A percentile compares a stretch with the other conserved stretches of the same genome.
phyloP scores from a whole-genome alignment of 208 protist species.

The Angomonas deanei region DNA sequence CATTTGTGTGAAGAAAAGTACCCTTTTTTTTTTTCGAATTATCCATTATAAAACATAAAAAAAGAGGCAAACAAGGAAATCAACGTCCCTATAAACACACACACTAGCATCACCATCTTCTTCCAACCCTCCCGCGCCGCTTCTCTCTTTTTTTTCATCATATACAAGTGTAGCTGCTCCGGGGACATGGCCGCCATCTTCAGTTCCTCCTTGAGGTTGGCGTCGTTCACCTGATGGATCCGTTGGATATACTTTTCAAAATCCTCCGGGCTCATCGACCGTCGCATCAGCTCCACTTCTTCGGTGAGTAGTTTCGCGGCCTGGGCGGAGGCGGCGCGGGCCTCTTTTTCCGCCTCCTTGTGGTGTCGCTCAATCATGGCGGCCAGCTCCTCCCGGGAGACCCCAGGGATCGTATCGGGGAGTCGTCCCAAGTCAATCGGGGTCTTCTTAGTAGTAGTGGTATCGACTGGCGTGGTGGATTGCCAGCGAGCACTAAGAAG shows the following conservation, averaged over 20 bases:
- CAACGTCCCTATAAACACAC: slow-evolving; percentile 39
- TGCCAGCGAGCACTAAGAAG: background rate
- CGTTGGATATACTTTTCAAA: slow-evolving; percentile 41
- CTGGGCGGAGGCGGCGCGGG: slow-evolving; percentile 8
- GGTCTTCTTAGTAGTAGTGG: background rate
- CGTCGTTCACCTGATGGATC: slow-evolving; percentile 22
- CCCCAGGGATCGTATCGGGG: slow-evolving; percentile 64
- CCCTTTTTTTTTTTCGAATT: slow-evolving; percentile 6
- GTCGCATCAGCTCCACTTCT: slow-evolving; percentile 62
- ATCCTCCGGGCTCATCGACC: slow-evolving; percentile 38
- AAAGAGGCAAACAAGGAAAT: slow-evolving; percentile 58
- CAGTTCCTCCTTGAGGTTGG: slow-evolving; percentile 29
- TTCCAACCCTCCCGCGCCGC: slow-evolving; percentile 29
- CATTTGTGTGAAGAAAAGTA: background rate
- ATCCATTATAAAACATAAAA: slow-evolving; percentile 49
- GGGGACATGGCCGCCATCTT: slow-evolving; percentile 60
- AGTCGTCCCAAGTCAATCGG: slow-evolving; percentile 44
- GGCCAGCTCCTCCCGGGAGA: slow-evolving; percentile 67
- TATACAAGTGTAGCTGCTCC: slow-evolving; percentile 49
- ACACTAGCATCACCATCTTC: slow-evolving; percentile 40
- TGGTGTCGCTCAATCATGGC: slow-evolving; percentile 25
- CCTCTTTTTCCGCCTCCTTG: slow-evolving; percentile 15
- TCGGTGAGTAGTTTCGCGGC: slow-evolving; percentile 16
- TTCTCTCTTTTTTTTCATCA: slow-evolving; percentile 40
- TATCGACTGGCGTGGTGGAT: background rate